These are phyloP conservation scores for Crithidia sp. DNA, from an alignment of 208 protist genomes.

Conservation along the genomic window DNA sequence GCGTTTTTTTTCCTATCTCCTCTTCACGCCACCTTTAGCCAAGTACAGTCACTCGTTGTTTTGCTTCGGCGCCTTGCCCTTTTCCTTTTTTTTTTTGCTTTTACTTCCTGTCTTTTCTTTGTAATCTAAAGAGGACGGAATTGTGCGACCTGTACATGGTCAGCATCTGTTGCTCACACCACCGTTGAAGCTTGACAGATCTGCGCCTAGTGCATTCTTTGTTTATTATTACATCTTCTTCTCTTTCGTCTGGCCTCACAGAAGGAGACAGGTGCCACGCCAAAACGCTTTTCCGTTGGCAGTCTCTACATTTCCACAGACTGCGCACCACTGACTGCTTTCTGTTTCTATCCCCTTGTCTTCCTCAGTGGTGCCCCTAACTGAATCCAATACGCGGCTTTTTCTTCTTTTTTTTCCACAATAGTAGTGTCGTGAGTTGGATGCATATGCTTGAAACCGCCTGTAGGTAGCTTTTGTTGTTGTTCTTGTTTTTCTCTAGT, in stretches of 20 bases:
- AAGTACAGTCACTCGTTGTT: too few relatives aligned
- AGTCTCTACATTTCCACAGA: background rate
- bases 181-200: background rate
- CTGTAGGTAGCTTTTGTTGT: too few relatives aligned
- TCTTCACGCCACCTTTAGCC: too few relatives aligned
- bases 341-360: background rate
- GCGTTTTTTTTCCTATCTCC: background rate
- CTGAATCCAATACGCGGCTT: background rate
- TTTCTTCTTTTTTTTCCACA: background rate
- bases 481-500: too few relatives aligned
- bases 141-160: conserved; percentile 7
- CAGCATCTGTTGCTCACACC: background rate
- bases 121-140: background rate
- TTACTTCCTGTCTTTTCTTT: background rate
- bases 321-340: background rate
- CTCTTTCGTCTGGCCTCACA: background rate
- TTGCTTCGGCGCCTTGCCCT: too few relatives aligned
- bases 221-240: background rate
- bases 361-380: background rate
- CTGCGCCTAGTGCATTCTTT: background rate
- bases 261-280: too few relatives aligned
- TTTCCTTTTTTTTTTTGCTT: background rate
- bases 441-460: too few relatives aligned
- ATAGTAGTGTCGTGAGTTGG: too few relatives aligned
- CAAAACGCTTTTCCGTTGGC: background rate